Conservation (phyloP, 495 filamentous ascomycete genomes). For the Filosporella fistucella region DNA sequence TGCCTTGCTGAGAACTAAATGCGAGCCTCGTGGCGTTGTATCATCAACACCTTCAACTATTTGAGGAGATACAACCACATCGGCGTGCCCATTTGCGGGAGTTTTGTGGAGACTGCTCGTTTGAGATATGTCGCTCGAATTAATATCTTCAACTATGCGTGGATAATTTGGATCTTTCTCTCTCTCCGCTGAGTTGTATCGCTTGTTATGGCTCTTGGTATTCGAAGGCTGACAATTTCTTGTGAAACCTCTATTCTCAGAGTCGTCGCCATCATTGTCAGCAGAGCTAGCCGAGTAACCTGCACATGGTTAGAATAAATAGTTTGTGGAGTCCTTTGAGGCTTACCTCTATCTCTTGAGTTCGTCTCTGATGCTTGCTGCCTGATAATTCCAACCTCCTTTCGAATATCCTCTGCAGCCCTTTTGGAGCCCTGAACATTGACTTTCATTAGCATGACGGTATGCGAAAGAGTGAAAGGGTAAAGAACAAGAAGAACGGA, state of each 20-base stretch:
- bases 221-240: not conserved
- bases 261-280: not conserved
- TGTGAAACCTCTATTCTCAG: not conserved
- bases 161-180: not conserved
- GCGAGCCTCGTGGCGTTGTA: not conserved
- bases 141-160: no score
- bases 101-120: not conserved
- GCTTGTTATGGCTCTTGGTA: not conserved
- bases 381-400: not conserved
- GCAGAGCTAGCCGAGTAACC: not conserved
- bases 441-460: no score
- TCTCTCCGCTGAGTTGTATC: not conserved
- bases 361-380: not conserved
- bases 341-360: not conserved
- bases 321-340: not conserved
- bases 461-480: no score
- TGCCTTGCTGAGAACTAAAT: not conserved
- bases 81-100: not conserved
- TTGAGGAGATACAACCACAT: not conserved
- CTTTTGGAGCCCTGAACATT: not conserved
- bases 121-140: not conserved
- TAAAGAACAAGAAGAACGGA: no score
- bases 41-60: not conserved
- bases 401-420: not conserved
- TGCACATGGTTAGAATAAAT: not conserved